These are phyloP conservation scores for Rutstroemia sp. DNA, from an alignment of 2,329 filamentous ascomycete genomes.

Conservation along the genomic window DNA sequence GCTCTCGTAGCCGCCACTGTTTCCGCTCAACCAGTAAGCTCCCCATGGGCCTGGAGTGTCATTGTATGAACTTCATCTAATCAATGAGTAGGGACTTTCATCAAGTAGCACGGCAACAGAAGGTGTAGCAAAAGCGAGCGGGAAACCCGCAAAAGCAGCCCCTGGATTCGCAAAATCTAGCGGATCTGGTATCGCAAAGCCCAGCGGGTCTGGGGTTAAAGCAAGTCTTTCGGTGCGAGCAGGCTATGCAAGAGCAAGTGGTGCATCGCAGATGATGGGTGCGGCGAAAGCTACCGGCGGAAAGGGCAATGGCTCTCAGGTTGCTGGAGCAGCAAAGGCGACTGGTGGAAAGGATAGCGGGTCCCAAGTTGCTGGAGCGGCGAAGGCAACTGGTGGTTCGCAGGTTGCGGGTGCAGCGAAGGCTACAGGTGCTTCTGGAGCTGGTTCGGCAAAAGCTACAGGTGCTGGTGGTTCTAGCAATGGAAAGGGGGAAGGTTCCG, in stretches of 20 bases:
- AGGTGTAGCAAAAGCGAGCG: background rate
- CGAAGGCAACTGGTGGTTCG: background rate
- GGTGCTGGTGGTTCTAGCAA: background rate
- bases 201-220: background rate
- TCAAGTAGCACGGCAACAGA: background rate
- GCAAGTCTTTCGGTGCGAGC: background rate
- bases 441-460: background rate
- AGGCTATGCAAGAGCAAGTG: background rate
- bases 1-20: constrained; percentile 20
- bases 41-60: too few species aligned
- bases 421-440: background rate
- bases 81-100: constrained; percentile 4
- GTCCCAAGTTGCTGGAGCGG: background rate
- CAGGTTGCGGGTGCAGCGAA: background rate
- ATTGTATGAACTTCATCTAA: background rate
- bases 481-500: background rate
- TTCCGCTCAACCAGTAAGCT: constrained; percentile 14
- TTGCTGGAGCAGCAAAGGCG: background rate
- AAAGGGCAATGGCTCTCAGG: background rate
- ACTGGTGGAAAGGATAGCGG: too few species aligned
- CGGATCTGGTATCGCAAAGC: background rate
- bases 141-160: too few species aligned
- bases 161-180: too few species aligned
- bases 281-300: background rate
- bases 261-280: background rate